Conservation (phyloP, 805 yeast species). For the Pichia cephalocereana region DNA sequence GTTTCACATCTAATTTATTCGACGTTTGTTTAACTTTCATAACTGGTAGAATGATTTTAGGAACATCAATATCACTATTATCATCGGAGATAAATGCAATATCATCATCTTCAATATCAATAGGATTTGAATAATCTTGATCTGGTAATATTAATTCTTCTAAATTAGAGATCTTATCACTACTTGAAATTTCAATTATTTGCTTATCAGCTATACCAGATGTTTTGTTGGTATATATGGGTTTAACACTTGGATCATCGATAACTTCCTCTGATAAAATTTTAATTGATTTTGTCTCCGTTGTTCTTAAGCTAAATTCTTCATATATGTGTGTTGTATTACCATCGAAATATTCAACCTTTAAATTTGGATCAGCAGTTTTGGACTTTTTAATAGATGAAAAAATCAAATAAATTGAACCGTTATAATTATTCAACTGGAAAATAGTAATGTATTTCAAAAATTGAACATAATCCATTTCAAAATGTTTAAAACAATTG, state of each 20-base stretch:
- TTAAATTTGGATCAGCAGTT: background rate
- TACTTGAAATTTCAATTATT: conserved; percentile 16
- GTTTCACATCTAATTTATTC: background rate
- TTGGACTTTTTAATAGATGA: conserved; percentile 8
- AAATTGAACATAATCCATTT: conserved; percentile 12
- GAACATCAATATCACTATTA: background rate
- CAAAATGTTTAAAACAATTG: conserved; percentile 17
- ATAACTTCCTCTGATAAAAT: conserved; percentile 15
- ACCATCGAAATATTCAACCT: conserved; percentile 12
- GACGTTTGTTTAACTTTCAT: background rate
- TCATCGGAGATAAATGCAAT: conserved; percentile 7
- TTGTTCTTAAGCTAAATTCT: conserved; percentile 18
- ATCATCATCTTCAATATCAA: conserved; percentile 11
- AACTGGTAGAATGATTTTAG: conserved; percentile 9
- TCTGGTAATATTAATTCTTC: conserved; percentile 5
- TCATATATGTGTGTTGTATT: conserved; percentile 13
- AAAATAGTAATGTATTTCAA: conserved; percentile 16
- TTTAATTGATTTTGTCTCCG: conserved; percentile 14
- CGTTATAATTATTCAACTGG: conserved; percentile 19
- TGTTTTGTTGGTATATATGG: conserved; percentile 15
- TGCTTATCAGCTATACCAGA: conserved; percentile 12
- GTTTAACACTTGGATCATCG: conserved; percentile 15
- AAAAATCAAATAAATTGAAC: conserved; percentile 21
- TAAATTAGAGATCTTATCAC: background rate
- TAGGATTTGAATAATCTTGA: conserved; percentile 10